phyloP scores from a whole-genome alignment of 495 filamentous ascomycete genomes.

The Penicillium odoratum region DNA sequence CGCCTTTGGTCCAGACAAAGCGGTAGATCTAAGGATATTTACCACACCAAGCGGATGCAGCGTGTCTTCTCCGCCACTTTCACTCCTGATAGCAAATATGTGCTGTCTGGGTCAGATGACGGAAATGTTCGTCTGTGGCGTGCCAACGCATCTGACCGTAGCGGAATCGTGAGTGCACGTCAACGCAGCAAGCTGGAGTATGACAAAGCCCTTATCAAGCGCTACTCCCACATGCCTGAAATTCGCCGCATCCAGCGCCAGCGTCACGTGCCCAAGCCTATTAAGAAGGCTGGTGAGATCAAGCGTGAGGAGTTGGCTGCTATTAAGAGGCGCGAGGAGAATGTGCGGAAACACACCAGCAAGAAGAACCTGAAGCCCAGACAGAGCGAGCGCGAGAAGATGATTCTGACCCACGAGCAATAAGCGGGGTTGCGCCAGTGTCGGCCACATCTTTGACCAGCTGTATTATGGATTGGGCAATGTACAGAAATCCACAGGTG shows the following conservation, averaged over 20 bases:
- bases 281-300: slow-evolving; percentile 98
- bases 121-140: slow-evolving; percentile 94
- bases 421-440: slow-evolving; percentile 31
- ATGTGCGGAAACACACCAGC: slow-evolving; percentile 85
- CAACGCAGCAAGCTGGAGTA: slow-evolving; percentile 90
- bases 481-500: slow-evolving; percentile 1
- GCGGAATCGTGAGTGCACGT: slow-evolving; percentile 78
- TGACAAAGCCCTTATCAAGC: slow-evolving; percentile 76
- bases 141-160: slow-evolving; percentile 79
- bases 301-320: slow-evolving; percentile 85
- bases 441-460: slow-evolving; percentile 7
- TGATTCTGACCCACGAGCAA: slow-evolving; percentile 76
- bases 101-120: slow-evolving; percentile 86
- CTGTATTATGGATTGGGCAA: slow-evolving; percentile 6
- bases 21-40: slow-evolving; percentile 84
- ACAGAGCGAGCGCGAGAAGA: slow-evolving; percentile 87
- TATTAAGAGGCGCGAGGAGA: slow-evolving; percentile 89
- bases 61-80: slow-evolving; percentile 83
- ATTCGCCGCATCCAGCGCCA: slow-evolving; percentile 87
- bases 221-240: slow-evolving; percentile 95
- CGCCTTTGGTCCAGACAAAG: slow-evolving; percentile 77
- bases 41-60: slow-evolving; percentile 98
- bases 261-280: slow-evolving; percentile 84
- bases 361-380: slow-evolving; percentile 69
- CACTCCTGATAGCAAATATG: slow-evolving; percentile 84